These are phyloP conservation scores for Pseudoperonospora humuli DNA, from an alignment of 352 stramenopile genomes.

Conservation along the genomic window DNA sequence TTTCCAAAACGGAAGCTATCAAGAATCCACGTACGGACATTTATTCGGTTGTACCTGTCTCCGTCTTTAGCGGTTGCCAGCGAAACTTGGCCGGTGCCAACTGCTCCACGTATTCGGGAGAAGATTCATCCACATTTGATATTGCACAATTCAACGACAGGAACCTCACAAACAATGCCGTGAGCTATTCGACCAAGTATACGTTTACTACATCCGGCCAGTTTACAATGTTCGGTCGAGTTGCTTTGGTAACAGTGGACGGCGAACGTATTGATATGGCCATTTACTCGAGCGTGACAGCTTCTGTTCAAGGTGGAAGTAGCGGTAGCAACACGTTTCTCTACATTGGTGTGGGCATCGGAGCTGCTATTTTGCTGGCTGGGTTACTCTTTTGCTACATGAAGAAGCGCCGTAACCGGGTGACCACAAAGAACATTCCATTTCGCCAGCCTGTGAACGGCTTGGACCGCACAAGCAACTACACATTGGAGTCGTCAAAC, in stretches of 20 bases:
- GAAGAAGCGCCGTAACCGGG: constrained; percentile 49
- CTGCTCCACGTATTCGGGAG: constrained; percentile 62
- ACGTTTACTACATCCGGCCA: constrained; percentile 46
- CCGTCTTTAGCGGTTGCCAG: constrained; percentile 62
- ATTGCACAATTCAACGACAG: constrained; percentile 40
- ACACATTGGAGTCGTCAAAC: constrained; percentile 58
- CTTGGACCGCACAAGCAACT: constrained; percentile 38
- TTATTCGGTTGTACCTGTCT: constrained; percentile 61
- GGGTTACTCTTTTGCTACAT: constrained; percentile 63
- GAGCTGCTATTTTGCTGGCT: constrained; percentile 50
- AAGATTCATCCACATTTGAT: constrained; percentile 47
- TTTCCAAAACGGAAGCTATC: constrained; percentile 49
- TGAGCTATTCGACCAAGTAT: constrained; percentile 48
- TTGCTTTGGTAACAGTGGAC: constrained; percentile 65
- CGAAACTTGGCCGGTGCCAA: constrained; percentile 40
- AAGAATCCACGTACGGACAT: constrained; percentile 37
- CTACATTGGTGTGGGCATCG: constrained; percentile 66
- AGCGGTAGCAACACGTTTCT: constrained; percentile 46
- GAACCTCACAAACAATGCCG: constrained; percentile 54
- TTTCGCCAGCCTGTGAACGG: constrained; percentile 48
- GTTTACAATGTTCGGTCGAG: constrained; percentile 63
- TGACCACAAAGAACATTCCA: constrained; percentile 64
- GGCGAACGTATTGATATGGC: constrained; percentile 73
- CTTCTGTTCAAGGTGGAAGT: constrained; percentile 41
- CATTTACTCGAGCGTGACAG: constrained; percentile 64